phyloP scores from a whole-genome alignment of 345 rosid species.

The Hibiscus trionum region DNA sequence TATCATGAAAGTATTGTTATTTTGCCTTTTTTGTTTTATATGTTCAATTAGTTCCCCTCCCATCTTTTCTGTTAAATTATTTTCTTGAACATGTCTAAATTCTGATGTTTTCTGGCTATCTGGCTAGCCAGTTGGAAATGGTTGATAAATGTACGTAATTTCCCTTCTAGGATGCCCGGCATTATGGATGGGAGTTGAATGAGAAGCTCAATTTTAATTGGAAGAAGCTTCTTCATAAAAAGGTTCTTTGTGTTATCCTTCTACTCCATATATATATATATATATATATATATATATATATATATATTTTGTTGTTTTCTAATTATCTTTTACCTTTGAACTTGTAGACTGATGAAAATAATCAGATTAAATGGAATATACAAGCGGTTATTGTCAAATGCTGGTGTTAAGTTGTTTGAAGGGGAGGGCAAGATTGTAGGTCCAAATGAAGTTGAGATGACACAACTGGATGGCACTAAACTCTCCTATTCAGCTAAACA shows the following conservation, averaged over 20 bases:
- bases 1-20: not conserved
- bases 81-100: not conserved
- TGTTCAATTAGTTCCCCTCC: not conserved
- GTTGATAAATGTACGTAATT: constrained; percentile 8
- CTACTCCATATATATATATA: not conserved
- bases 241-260: constrained; percentile 30
- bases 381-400: constrained; percentile 79
- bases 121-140: not conserved
- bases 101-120: constrained; percentile 7
- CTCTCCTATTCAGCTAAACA: constrained; percentile 77
- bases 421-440: constrained; percentile 93
- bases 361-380: constrained; percentile 78
- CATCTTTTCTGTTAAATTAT: not conserved
- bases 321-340: constrained; percentile 1
- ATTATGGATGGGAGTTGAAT: constrained; percentile 86
- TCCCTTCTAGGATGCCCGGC: constrained; percentile 71
- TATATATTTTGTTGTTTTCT: not conserved
- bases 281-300: not conserved
- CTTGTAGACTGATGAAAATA: constrained; percentile 90
- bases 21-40: not conserved
- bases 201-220: constrained; percentile 78
- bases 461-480: constrained; percentile 91
- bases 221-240: constrained; percentile 87
- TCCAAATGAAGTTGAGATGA: constrained; percentile 89
- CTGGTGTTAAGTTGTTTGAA: constrained; percentile 91